Conservation (phyloP, 129 eudicot genomes). For the Pseudognaphalium luteoalbum region DNA sequence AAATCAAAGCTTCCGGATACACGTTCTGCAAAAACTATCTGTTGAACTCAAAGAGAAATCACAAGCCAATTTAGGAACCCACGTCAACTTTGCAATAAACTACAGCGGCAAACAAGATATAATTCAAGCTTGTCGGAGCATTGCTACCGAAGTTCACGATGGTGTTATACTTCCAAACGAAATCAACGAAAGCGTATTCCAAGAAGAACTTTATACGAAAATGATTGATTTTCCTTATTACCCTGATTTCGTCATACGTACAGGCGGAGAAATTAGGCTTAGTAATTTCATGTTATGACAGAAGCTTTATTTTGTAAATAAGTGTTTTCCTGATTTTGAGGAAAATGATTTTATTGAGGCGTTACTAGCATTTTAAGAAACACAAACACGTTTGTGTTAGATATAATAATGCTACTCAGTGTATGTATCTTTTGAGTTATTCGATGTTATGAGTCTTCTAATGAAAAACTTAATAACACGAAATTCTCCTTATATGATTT, state of each 20-base stretch:
- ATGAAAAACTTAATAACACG: not conserved
- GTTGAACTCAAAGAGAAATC: constrained; percentile 2
- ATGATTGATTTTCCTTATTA: not conserved
- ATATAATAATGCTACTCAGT: no score
- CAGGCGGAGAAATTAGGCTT: constrained; percentile 27
- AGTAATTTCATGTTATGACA: constrained; percentile 33
- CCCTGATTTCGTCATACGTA: constrained; percentile 23
- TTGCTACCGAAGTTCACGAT: constrained; percentile 2
- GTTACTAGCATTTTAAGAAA: constrained; percentile 16
- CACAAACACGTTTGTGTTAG: not conserved
- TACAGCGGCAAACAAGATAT: constrained; percentile 12
- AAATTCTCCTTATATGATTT: not conserved
- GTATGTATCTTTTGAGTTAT: no score
- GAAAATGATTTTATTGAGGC: constrained; percentile 15
- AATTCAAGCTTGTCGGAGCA: constrained; percentile 14
- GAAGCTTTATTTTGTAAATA: constrained; percentile 18
- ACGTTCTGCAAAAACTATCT: not conserved
- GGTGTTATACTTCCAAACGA: constrained; percentile 11
- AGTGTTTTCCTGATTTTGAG: constrained; percentile 13
- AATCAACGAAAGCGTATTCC: not conserved
- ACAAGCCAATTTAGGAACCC: constrained; percentile 2
- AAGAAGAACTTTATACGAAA: constrained; percentile 13
- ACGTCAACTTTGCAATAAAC: constrained; percentile 18
- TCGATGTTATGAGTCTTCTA: no score
- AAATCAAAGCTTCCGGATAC: constrained; percentile 11